Evolutionary conservation across 768 basidiomycete species (phyloP).

Genomic region (Calvatia gigantea): DNA sequence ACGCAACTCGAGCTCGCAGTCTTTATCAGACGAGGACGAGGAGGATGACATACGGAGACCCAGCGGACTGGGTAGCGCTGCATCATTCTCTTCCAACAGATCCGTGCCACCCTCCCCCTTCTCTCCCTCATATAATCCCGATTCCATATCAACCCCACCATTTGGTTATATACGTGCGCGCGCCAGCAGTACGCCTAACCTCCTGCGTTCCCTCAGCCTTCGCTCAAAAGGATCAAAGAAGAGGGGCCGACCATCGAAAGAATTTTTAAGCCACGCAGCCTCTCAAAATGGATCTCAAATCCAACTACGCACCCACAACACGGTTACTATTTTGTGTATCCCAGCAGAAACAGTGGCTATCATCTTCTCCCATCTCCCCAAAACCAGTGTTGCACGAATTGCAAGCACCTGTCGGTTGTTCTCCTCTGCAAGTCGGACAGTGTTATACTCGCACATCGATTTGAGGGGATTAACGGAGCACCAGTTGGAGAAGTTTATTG

Average conservation of each 20-base stretch:
- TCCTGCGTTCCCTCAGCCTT: conserved; percentile 23
- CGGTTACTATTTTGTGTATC: conserved; percentile 14
- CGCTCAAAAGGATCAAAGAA: conserved; percentile 15
- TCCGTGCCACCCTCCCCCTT: conserved; percentile 35
- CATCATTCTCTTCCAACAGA: conserved; percentile 30
- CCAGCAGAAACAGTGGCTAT: conserved; percentile 31
- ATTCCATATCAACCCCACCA: conserved; percentile 7
- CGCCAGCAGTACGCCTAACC: conserved; percentile 35
- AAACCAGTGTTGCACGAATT: conserved; percentile 21
- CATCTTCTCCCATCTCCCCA: conserved; percentile 34
- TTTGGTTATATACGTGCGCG: conserved; percentile 22
- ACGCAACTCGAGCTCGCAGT: conserved; percentile 13
- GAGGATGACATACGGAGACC: conserved; percentile 44
- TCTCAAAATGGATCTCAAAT: neutral
- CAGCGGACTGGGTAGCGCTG: conserved; percentile 40
- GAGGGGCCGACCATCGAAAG: conserved; percentile 15
- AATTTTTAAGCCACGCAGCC: conserved; percentile 12
- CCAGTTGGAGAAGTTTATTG: conserved; percentile 32
- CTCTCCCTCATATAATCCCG: conserved; percentile 14
- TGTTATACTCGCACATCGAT: conserved; percentile 33
- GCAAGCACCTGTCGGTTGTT: conserved; percentile 33
- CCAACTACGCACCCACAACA: neutral
- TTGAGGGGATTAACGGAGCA: conserved; percentile 25
- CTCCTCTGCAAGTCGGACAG: conserved; percentile 25
- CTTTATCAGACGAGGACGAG: conserved; percentile 18